Base-by-base conservation (phyloP, 805 yeast species). In the Yarrowia divulgata region DNA sequence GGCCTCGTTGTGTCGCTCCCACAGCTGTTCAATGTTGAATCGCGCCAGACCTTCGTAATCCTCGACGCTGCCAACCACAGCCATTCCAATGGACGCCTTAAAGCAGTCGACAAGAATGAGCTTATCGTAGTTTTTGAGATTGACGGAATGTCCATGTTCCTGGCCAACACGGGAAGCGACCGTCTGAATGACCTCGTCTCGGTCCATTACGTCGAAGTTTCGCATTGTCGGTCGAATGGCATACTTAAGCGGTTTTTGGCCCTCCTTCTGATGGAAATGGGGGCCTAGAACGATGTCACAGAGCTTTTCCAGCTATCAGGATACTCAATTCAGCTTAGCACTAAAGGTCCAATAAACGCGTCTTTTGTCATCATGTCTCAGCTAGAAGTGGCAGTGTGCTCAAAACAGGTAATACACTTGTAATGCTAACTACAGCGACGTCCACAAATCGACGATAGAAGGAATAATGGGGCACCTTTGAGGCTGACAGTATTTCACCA, bases 71-170 rank as follows among this genome's bases (percentile, higher is more conserved):
- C 52, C 84, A 1, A 91, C 92, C 7, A 93, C 94, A 72, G 95
- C 83, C 85, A 91, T 87, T 8, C 99, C 99, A 42, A 95, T 84
- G 71, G 90, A 90, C 71, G 87, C 90, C 80, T 93, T 94, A 80
- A 89, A 94, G 76, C 97, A 90, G 77, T 92, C 97, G 2, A 95
- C 90, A 67, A 94, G 76, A 60, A 95, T 85, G 73, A 95, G 80
- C 75, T 88, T 88, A 71, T 93, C 97, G 74, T 86, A 91, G 13
- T 86, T 79, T 74, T 91, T 90, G 77, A 95, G 83, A 76, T 93
- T 96, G 16, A 95, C 97, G 43, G 79, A 81, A 77, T 92, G 97
- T 1, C 88, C 88, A 71, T 85, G 84, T 6, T 86, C 88, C 57
- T 84, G 81, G 0, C 94, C 94, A 0, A 91, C 93, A 54, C 84